phyloP scores from a whole-genome alignment of 2,329 filamentous ascomycete species.

The Laburnicola sp. region DNA sequence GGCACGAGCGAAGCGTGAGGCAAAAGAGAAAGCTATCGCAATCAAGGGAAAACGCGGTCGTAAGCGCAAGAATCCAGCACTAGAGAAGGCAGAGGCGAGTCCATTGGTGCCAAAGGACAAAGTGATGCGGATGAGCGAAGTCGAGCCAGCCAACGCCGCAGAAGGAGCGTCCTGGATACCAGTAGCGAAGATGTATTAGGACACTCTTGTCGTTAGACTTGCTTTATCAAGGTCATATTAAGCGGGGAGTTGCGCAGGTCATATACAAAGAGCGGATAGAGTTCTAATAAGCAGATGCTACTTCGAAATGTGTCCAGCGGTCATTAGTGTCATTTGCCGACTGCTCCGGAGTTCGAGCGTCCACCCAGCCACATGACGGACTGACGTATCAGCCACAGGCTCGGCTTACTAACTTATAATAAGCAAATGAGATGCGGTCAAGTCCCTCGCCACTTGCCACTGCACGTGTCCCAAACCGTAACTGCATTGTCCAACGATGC shows the following conservation, averaged over 20 bases:
- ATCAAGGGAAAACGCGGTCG: too few relatives aligned
- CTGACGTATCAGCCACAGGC: too few relatives aligned
- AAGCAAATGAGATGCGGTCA: too few relatives aligned
- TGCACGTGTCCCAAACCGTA: too few relatives aligned
- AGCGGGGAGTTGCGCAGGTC: not conserved
- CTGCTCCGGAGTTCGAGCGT: not conserved
- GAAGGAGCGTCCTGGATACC: slow-evolving; percentile 3
- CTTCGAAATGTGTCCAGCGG: not conserved
- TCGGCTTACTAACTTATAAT: too few relatives aligned
- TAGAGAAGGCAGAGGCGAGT: not conserved
- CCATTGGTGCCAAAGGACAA: slow-evolving; percentile 11
- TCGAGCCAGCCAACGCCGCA: slow-evolving; percentile 6
- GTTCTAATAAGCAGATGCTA: not conserved
- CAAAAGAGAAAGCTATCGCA: too few relatives aligned
- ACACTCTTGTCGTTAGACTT: not conserved
- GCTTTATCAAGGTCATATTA: not conserved
- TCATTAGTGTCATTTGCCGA: not conserved
- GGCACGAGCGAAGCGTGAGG: too few relatives aligned
- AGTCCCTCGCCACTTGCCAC: too few relatives aligned
- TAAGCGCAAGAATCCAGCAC: too few relatives aligned
- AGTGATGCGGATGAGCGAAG: slow-evolving; percentile 7
- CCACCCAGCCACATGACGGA: not conserved
- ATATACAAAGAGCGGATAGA: not conserved
- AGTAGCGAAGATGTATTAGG: slow-evolving; percentile 10
- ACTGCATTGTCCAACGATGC: too few relatives aligned